Conservation (phyloP, 805 yeast genomes). For the Spathaspora sp. region DNA sequence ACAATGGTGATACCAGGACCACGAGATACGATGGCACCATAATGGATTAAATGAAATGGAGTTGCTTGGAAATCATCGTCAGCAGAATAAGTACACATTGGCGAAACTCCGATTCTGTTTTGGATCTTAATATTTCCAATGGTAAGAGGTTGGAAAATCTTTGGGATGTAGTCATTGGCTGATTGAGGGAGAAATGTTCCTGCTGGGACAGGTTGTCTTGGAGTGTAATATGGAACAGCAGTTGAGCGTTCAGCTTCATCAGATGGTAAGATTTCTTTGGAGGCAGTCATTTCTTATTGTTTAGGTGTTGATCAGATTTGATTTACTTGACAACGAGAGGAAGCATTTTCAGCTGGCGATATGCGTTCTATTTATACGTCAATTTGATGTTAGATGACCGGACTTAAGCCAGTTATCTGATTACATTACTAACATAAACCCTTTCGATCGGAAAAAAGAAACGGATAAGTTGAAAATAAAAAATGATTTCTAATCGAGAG, state of each 20-base stretch:
- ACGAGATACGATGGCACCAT: slow-evolving; percentile 43
- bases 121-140: slow-evolving; percentile 38
- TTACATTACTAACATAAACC: background rate
- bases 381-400: background rate
- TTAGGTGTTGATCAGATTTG: background rate
- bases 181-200: slow-evolving; percentile 26
- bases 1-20: slow-evolving; percentile 48
- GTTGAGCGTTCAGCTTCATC: slow-evolving; percentile 8
- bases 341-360: background rate
- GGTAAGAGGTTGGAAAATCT: slow-evolving; percentile 40
- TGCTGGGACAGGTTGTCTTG: slow-evolving; percentile 26
- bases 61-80: slow-evolving; percentile 36
- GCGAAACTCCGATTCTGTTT: slow-evolving; percentile 55
- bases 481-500: background rate
- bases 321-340: background rate
- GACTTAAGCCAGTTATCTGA: background rate
- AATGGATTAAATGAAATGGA: slow-evolving; percentile 46
- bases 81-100: slow-evolving; percentile 53
- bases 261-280: slow-evolving; percentile 4
- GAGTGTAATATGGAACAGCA: slow-evolving; percentile 21
- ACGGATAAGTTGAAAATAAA: background rate
- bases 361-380: background rate
- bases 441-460: background rate
- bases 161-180: slow-evolving; percentile 25
- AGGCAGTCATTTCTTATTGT: slow-evolving; percentile 1